Evolutionary conservation across 345 rosid species (phyloP).

Genomic region (Alliaria petiolata): DNA sequence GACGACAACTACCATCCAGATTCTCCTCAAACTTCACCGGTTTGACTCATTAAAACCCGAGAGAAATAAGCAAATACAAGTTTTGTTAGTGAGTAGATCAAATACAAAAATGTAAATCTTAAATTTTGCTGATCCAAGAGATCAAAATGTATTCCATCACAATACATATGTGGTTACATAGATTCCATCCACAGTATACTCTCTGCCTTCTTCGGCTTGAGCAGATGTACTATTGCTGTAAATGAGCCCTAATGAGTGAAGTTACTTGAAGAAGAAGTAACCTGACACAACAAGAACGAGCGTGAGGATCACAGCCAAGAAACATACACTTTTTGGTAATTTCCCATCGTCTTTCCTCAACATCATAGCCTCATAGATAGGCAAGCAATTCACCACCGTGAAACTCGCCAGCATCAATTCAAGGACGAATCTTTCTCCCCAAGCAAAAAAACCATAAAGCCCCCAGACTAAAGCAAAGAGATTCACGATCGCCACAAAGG

Average conservation of each 20-base stretch:
- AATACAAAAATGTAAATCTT: conserved; percentile 14
- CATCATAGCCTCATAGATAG: conserved; percentile 58
- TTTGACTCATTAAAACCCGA: conserved; percentile 10
- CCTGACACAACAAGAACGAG: conserved; percentile 24
- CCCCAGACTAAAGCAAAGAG: conserved; percentile 39
- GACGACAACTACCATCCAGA: not conserved
- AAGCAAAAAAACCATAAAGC: not conserved
- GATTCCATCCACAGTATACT: not conserved
- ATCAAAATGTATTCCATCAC: not conserved
- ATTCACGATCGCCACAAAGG: conserved; percentile 50
- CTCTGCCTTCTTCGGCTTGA: not conserved
- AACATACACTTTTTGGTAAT: conserved; percentile 34
- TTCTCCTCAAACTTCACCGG: conserved; percentile 20
- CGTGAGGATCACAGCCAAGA: conserved; percentile 30
- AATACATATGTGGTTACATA: not conserved
- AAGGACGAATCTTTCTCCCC: conserved; percentile 28
- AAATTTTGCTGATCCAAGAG: not conserved
- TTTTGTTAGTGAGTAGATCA: conserved; percentile 29
- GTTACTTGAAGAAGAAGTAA: conserved; percentile 32
- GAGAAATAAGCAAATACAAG: conserved; percentile 7
- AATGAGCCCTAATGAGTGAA: not conserved
- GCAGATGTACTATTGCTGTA: not conserved
- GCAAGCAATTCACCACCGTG: conserved; percentile 45
- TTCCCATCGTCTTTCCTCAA: conserved; percentile 58
- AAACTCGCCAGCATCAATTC: conserved; percentile 46